phyloP scores from a whole-genome alignment of 2,329 filamentous ascomycete genomes.

The Sclerotinia sclerotiorum region DNA sequence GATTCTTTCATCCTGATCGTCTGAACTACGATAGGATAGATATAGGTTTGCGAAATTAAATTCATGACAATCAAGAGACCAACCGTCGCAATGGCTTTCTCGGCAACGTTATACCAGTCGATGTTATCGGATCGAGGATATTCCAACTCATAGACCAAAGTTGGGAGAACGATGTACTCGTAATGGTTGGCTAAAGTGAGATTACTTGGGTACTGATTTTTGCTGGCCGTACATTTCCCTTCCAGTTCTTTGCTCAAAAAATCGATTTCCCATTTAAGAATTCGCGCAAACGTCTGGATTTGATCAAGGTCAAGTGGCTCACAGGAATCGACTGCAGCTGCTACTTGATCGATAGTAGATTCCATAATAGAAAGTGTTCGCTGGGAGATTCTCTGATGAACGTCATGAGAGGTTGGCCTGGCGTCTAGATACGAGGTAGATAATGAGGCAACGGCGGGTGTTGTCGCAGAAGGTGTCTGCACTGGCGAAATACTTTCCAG shows the following conservation, averaged over 20 bases:
- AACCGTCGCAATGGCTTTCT: slow-evolving; percentile 69
- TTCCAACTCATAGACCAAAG: slow-evolving; percentile 75
- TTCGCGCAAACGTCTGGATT: slow-evolving; percentile 60
- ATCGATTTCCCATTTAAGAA: slow-evolving; percentile 62
- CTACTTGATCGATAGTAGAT: slow-evolving; percentile 59
- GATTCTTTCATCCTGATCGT: slow-evolving; percentile 67
- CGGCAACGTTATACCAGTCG: slow-evolving; percentile 72
- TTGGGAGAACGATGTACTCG: slow-evolving; percentile 74
- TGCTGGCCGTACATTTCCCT: slow-evolving; percentile 53
- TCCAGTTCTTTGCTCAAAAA: slow-evolving; percentile 61
- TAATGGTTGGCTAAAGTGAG: slow-evolving; percentile 64
- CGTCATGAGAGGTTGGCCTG: slow-evolving; percentile 45
- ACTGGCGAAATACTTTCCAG: slow-evolving; percentile 55
- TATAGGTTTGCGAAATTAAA: slow-evolving; percentile 71
- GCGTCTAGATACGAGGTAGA: slow-evolving; percentile 49
- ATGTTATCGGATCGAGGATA: slow-evolving; percentile 71
- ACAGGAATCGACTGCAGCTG: slow-evolving; percentile 60
- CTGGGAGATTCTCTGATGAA: slow-evolving; percentile 47
- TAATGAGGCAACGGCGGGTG: slow-evolving; percentile 45
- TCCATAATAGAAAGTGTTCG: slow-evolving; percentile 29
- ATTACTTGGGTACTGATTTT: slow-evolving; percentile 65
- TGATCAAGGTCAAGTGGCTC: slow-evolving; percentile 61
- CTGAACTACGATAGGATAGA: slow-evolving; percentile 72
- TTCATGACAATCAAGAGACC: slow-evolving; percentile 78
- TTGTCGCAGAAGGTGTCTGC: slow-evolving; percentile 46